Percentiles rank a stretch among this genome's conserved stretches.
These are phyloP conservation scores for Tetrapyrgos nigripes DNA, from an alignment of 1,284 basidiomycete species.

Conservation along the genomic window DNA sequence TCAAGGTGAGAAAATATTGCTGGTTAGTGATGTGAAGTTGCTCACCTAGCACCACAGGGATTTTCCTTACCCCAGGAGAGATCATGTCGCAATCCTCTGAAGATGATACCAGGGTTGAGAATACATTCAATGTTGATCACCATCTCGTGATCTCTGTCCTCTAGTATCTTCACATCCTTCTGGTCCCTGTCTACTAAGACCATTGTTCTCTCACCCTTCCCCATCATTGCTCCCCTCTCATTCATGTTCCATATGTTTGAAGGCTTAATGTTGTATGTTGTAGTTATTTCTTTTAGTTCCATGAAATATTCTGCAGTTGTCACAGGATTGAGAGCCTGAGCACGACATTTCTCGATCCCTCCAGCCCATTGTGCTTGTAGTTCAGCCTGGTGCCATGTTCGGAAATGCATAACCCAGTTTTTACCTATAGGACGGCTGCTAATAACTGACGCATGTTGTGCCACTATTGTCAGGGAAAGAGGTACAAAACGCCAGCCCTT, in stretches of 20 bases:
- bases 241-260: constrained; percentile 42
- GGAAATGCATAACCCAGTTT: constrained; percentile 11
- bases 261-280: constrained; percentile 27
- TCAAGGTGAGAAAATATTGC: too few relatives aligned
- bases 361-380: constrained; percentile 10
- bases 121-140: constrained; percentile 41
- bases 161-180: constrained; percentile 21
- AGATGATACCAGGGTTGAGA: constrained; percentile 38
- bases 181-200: constrained; percentile 27
- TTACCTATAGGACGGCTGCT: constrained; percentile 6
- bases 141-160: constrained; percentile 33
- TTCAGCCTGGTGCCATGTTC: constrained; percentile 9
- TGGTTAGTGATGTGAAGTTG: constrained; percentile 17
- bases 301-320: not conserved
- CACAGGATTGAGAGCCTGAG: not conserved
- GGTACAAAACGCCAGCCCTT: constrained; percentile 26
- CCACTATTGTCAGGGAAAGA: too few relatives aligned
- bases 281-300: constrained; percentile 18
- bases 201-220: constrained; percentile 21
- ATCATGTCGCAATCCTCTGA: constrained; percentile 30
- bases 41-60: constrained; percentile 34
- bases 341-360: constrained; percentile 3
- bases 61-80: constrained; percentile 33
- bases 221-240: constrained; percentile 38
- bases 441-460: constrained; percentile 14